Percentiles rank a stretch among this genome's conserved stretches.
Conservation (phyloP, 768 basidiomycete genomes). For the Lactifluus pinguis region DNA sequence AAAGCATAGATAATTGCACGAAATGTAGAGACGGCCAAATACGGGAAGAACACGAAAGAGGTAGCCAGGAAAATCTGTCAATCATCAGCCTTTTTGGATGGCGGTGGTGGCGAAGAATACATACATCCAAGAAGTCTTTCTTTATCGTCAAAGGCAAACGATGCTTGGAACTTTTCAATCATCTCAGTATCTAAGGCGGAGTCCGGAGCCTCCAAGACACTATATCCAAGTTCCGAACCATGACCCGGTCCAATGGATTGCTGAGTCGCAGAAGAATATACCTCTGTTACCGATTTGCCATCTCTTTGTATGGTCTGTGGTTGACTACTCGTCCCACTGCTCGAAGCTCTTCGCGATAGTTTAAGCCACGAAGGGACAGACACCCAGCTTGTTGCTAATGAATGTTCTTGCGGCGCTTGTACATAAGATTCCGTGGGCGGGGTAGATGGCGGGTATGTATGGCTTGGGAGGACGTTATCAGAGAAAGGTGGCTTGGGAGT, state of each 20-base stretch:
- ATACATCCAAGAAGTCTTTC: slow-evolving; percentile 82
- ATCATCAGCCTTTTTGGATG: slow-evolving; percentile 10
- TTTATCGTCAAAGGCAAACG: slow-evolving; percentile 84
- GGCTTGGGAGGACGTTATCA: not conserved
- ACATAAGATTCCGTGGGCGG: not conserved
- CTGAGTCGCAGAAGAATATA: slow-evolving; percentile 31
- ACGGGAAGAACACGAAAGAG: slow-evolving; percentile 85
- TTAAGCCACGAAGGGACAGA: slow-evolving; percentile 19
- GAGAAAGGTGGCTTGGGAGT: slow-evolving; percentile 1
- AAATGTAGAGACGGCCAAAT: slow-evolving; percentile 80
- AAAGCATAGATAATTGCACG: slow-evolving; percentile 92
- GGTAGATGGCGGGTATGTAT: slow-evolving; percentile 18
- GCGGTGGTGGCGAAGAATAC: slow-evolving; percentile 26
- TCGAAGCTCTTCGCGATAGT: slow-evolving; percentile 11
- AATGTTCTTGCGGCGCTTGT: slow-evolving; percentile 6
- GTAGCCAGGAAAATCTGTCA: slow-evolving; percentile 81
- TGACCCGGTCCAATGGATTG: slow-evolving; percentile 19
- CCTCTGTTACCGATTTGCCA: slow-evolving; percentile 15
- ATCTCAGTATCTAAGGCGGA: slow-evolving; percentile 51
- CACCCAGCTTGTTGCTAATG: slow-evolving; percentile 17
- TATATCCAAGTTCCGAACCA: slow-evolving; percentile 38
- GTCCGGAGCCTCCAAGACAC: slow-evolving; percentile 71
- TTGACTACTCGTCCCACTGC: not conserved
- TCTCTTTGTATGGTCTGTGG: not conserved
- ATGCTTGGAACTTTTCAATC: slow-evolving; percentile 64